A percentile compares a stretch with the other conserved stretches of the same genome.
phyloP scores from a whole-genome alignment of 192 early-diverging fungal genomes.

The Backusella luteola region DNA sequence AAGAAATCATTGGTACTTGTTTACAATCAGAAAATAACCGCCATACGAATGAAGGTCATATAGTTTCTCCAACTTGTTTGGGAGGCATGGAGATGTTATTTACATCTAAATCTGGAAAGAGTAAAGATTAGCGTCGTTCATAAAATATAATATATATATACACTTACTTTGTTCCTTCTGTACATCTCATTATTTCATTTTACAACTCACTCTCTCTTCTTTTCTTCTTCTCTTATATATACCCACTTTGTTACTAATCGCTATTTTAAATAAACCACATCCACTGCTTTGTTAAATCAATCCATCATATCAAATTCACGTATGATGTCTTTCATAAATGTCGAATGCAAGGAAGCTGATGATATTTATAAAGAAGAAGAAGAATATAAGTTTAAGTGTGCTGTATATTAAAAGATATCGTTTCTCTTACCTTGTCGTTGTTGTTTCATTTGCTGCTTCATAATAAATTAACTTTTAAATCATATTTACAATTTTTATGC shows the following conservation, averaged over 20 bases:
- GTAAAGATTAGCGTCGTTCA: not conserved
- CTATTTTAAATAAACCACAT: not conserved
- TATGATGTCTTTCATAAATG: too few species aligned
- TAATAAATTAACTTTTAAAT: too few species aligned
- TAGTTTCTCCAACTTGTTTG: conserved; percentile 30
- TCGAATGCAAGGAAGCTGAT: too few species aligned
- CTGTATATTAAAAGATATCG: too few species aligned
- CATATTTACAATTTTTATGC: too few species aligned
- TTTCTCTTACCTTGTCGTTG: too few species aligned
- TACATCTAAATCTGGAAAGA: conserved; percentile 29
- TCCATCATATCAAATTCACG: too few species aligned
- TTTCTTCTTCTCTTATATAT: not conserved
- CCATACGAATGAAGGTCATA: conserved; percentile 21
- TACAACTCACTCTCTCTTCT: not conserved
- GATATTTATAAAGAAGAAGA: too few species aligned
- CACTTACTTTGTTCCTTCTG: not conserved
- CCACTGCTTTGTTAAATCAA: not conserved
- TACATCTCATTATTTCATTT: not conserved
- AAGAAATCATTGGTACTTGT: conserved; percentile 31
- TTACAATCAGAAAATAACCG: conserved; percentile 12
- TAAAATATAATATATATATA: not conserved
- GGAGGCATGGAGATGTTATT: conserved; percentile 48
- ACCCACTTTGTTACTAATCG: not conserved
- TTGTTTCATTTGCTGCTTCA: too few species aligned
- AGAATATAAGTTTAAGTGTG: too few species aligned